Evolutionary conservation across 257 asterid species (phyloP).

Genomic region (Solanum appendiculatum): DNA sequence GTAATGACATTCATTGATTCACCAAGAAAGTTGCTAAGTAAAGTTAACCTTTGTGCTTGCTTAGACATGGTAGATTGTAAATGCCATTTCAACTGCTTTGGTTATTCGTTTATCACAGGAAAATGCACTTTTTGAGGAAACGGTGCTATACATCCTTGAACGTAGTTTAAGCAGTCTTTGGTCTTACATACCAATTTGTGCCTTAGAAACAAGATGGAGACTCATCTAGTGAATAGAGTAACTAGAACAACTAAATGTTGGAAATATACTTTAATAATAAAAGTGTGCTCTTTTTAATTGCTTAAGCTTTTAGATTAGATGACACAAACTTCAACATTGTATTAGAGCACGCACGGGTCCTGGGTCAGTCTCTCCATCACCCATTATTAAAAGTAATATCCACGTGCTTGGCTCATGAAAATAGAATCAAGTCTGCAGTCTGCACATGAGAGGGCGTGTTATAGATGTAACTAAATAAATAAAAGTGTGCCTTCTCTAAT

Average conservation of each 20-base stretch:
- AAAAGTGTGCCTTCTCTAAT: background rate
- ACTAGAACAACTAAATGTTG: background rate
- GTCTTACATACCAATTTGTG: background rate
- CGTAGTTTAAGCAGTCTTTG: background rate
- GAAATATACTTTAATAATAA: background rate
- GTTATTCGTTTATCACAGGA: background rate
- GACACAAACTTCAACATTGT: background rate
- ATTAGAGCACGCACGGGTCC: background rate
- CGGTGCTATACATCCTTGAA: background rate
- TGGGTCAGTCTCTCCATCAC: background rate
- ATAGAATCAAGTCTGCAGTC: background rate
- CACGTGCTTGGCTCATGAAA: background rate
- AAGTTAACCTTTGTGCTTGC: background rate
- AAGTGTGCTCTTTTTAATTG: background rate
- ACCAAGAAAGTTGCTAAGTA: background rate
- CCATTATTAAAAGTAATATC: background rate
- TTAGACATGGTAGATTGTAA: background rate
- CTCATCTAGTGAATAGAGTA: background rate
- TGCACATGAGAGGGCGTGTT: background rate
- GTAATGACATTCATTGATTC: background rate
- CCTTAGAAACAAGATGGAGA: background rate
- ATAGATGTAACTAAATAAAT: background rate
- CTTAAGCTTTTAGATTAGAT: background rate
- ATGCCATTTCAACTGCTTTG: background rate
- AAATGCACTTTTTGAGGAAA: background rate